phyloP scores from a whole-genome alignment of 192 early-diverging fungal genomes.

The Diversispora epigaea region DNA sequence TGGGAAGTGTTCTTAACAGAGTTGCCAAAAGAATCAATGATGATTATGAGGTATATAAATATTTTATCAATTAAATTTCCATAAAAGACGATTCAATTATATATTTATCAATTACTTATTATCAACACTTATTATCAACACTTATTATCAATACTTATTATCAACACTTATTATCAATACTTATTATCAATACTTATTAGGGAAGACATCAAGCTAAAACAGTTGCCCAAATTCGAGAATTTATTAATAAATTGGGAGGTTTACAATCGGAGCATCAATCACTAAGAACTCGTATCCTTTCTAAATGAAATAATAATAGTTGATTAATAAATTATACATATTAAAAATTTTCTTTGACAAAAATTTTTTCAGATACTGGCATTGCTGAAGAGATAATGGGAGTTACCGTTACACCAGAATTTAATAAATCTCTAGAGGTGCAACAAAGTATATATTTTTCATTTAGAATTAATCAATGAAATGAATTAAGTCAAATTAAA shows the following conservation, averaged over 20 bases:
- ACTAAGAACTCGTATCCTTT: slow-evolving; percentile 65
- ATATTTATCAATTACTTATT: background rate
- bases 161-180: background rate
- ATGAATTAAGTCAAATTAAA: background rate
- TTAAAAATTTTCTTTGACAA: slow-evolving; percentile 14
- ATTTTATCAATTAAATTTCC: background rate
- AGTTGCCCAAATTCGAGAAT: slow-evolving; percentile 87
- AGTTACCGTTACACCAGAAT: slow-evolving; percentile 77
- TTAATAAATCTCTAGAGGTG: slow-evolving; percentile 79
- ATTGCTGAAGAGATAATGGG: slow-evolving; percentile 81
- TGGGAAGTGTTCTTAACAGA: slow-evolving; percentile 78
- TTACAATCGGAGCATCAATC: slow-evolving; percentile 87
- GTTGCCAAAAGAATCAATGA: slow-evolving; percentile 83
- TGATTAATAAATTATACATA: background rate
- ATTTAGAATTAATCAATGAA: background rate
- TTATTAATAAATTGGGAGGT: slow-evolving; percentile 81
- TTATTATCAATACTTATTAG: slow-evolving; percentile 38
- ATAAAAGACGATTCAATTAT: background rate
- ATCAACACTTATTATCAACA: background rate
- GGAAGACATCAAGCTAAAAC: slow-evolving; percentile 88
- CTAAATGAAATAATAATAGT: slow-evolving; percentile 29
- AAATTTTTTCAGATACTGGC: slow-evolving; percentile 57
- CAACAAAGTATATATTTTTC: slow-evolving; percentile 72
- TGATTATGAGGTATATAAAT: slow-evolving; percentile 69
- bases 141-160: background rate